A percentile compares a stretch with the other conserved stretches of the same genome.
Conservation (phyloP, 495 filamentous ascomycete genomes). For the Lepraria neglecta region DNA sequence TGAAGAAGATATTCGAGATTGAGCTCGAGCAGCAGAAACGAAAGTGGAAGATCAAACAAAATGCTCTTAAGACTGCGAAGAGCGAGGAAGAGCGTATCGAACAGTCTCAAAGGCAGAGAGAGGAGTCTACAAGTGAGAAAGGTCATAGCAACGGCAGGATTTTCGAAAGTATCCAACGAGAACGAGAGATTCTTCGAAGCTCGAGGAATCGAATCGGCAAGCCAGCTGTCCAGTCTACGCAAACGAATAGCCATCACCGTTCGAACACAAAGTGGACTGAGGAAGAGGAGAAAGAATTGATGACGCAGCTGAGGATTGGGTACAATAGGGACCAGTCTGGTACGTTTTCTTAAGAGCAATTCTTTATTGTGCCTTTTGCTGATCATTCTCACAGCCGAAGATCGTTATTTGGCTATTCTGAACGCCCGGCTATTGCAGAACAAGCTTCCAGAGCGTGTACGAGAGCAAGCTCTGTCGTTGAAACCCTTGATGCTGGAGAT, state of each 20-base stretch:
- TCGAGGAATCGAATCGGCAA: background rate
- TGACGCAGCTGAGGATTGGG: slow-evolving; percentile 8
- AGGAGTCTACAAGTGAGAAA: background rate
- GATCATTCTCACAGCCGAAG: slow-evolving; percentile 14
- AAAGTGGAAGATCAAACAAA: slow-evolving; percentile 4
- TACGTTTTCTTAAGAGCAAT: background rate
- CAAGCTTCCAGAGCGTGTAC: slow-evolving; percentile 28
- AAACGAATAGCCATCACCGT: background rate
- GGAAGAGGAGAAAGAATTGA: slow-evolving; percentile 15
- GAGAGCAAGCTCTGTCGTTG: slow-evolving; percentile 20
- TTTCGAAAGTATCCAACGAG: background rate
- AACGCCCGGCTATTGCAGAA: slow-evolving; percentile 21
- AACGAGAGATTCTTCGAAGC: slow-evolving; percentile 1
- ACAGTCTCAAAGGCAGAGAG: background rate
- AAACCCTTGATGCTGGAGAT: slow-evolving; percentile 16
- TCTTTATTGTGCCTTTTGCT: background rate
- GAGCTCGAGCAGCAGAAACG: slow-evolving; percentile 15
- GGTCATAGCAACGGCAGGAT: background rate
- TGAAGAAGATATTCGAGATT: slow-evolving; percentile 13
- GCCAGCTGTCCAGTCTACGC: background rate
- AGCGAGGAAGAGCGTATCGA: background rate
- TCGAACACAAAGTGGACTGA: slow-evolving; percentile 10
- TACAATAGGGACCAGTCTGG: slow-evolving; percentile 12
- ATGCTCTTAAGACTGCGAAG: background rate
- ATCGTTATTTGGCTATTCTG: slow-evolving; percentile 23